Base-by-base conservation (phyloP, 1,284 basidiomycete genomes). In the Rhodotorula sp. region DNA sequence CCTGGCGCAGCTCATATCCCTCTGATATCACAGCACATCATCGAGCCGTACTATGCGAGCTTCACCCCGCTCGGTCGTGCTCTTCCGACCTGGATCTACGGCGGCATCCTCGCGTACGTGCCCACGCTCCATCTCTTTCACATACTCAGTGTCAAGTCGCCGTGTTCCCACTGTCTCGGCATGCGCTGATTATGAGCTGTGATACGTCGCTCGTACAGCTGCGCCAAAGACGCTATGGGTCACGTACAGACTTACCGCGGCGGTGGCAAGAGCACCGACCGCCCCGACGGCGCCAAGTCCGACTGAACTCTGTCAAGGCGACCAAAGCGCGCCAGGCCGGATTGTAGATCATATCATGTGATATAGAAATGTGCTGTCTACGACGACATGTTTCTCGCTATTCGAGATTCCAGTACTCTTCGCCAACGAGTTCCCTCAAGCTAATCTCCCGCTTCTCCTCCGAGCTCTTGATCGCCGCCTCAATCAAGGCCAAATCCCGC, bases 31-130 rank as follows among this genome's bases (percentile, higher is more conserved):
- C n/a, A 75, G 74, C 69, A 73, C 47, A 63, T 75, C 31, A 68
- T 75, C 29, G 71, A 71, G 78, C 93, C 93, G 8, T 88, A 91
- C 80, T 92, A 88, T 76, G 84, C 85, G 12, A 84, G 91, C 77
- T 86, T 88, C 51, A 83, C 85, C 39, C 87, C 88, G 48, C 83
- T 84, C 68, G 78, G 89, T 70, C 82, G 82, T 62, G 78, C 87
- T 62, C 80, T 90, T 69, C 91, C 91, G 6, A 90, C 88, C 77
- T 93, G 89, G 81, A 65, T 89, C 61, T 84, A 88, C 67, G 90
- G 91, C 18, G 31, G 31, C 23, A 52, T 69, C 26, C 62, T 71
- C 39, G 46, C 23, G 73, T 72, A n/a, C 47, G 73, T 69, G 16
- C 4, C 46, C 20, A 31, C 34, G n/a, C 51, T 31, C 14, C 7